A percentile compares a stretch with the other conserved stretches of the same genome.
Evolutionary conservation across 2,329 filamentous ascomycete species (phyloP).

Genomic region (Epichloe coenophiala): DNA sequence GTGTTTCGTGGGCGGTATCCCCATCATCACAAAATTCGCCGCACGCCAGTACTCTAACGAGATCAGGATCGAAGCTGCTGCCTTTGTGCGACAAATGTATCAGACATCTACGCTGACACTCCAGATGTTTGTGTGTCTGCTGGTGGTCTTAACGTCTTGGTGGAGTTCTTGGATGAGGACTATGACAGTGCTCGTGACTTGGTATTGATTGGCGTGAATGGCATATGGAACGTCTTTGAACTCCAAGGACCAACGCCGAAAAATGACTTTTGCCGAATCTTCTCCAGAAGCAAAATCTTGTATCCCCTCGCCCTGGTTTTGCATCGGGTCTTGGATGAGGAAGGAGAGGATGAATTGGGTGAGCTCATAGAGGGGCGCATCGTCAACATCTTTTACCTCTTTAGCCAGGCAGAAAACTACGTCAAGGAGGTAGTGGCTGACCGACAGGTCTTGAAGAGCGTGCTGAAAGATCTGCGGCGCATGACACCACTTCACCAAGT

Average conservation of each 20-base stretch:
- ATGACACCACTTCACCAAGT: constrained; percentile 91
- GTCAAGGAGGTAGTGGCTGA: constrained; percentile 97
- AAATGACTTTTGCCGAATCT: constrained; percentile 95
- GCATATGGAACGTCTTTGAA: constrained; percentile 97
- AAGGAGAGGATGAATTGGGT: constrained; percentile 59
- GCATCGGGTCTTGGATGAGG: constrained; percentile 82
- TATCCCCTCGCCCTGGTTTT: constrained; percentile 86
- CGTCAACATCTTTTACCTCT: constrained; percentile 96
- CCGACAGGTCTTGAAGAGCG: constrained; percentile 84
- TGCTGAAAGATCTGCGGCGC: constrained; percentile 78
- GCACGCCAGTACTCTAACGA: constrained; percentile 90
- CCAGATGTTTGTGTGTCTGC: constrained; percentile 98
- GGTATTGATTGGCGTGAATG: constrained; percentile 92
- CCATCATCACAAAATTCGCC: constrained; percentile 92
- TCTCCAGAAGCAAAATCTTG: constrained; percentile 86
- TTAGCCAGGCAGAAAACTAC: constrained; percentile 96
- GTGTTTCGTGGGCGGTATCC: constrained; percentile 94
- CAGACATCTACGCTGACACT: constrained; percentile 90
- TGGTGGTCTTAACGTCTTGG: constrained; percentile 86
- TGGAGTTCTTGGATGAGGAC: constrained; percentile 94
- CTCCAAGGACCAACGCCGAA: constrained; percentile 92
- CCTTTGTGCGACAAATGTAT: constrained; percentile 97
- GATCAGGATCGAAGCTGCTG: constrained; percentile 86
- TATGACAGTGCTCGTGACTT: constrained; percentile 86
- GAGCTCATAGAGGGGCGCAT: constrained; percentile 92